Conservation (phyloP, 169 alveolate genomes). For the Besnoitia besnoiti region DNA sequence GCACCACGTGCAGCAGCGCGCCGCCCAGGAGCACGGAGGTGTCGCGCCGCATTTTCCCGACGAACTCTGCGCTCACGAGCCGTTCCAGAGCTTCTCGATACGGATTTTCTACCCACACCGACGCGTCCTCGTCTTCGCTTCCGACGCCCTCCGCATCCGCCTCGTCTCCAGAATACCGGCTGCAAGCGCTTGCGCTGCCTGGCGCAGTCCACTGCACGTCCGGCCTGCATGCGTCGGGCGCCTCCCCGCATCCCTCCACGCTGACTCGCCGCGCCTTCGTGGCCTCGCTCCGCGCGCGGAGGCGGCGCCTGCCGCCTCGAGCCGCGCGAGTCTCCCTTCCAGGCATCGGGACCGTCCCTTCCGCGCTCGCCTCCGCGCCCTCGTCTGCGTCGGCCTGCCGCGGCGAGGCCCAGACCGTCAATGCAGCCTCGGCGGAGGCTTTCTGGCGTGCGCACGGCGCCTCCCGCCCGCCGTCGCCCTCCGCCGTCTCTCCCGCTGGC, state of each 20-base stretch:
- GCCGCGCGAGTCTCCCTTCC: too few relatives aligned
- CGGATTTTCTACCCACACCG: conserved; percentile 17
- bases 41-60: not conserved
- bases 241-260: not conserved
- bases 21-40: not conserved
- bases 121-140: not conserved
- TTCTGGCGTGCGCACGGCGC: not conserved
- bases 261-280: not conserved
- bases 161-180: too few relatives aligned
- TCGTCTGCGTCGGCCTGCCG: too few relatives aligned
- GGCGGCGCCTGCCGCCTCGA: not conserved
- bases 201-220: too few relatives aligned
- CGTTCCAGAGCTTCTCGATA: not conserved
- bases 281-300: not conserved
- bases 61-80: not conserved
- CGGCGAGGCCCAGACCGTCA: too few relatives aligned
- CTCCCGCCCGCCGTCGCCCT: not conserved
- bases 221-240: too few relatives aligned
- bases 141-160: not conserved
- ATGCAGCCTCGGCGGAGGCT: not conserved
- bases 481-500: not conserved
- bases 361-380: too few relatives aligned
- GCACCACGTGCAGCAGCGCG: conserved; percentile 7
- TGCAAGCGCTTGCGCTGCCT: too few relatives aligned
- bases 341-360: too few relatives aligned